Conservation (phyloP, 2,329 filamentous ascomycete genomes). For the Botrytis byssoidea region DNA sequence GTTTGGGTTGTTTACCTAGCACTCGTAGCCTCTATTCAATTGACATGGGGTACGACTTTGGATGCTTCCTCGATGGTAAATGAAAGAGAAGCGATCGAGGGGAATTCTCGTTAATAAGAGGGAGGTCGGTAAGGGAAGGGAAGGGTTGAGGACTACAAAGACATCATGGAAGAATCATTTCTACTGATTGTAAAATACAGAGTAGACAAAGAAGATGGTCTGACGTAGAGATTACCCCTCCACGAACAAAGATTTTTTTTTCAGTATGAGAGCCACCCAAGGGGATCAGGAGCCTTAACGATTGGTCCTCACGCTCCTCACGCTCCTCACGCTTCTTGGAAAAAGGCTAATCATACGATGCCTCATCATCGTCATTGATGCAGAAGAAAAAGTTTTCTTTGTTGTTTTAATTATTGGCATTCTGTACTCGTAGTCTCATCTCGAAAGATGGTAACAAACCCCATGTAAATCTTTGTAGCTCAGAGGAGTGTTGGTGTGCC, state of each 20-base stretch:
- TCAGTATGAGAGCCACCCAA: background rate
- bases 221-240: background rate
- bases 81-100: constrained; percentile 9
- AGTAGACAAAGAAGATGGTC: constrained; percentile 1
- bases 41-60: background rate
- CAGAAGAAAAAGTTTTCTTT: background rate
- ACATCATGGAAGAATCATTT: background rate
- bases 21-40: background rate
- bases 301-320: background rate
- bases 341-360: constrained; percentile 3
- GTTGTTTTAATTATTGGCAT: background rate
- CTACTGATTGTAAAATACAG: background rate
- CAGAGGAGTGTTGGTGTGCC: constrained; percentile 7
- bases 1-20: no score
- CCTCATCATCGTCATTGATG: constrained; percentile 2
- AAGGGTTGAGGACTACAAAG: background rate
- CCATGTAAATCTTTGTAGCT: background rate
- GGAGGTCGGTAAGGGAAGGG: no score
- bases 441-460: background rate
- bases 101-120: background rate
- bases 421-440: background rate
- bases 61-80: background rate
- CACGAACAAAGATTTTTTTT: background rate
- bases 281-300: background rate
- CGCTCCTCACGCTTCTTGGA: background rate